These are phyloP conservation scores for Pseudocercospora vitis DNA, from an alignment of 2,329 filamentous ascomycete species.

Conservation along the genomic window DNA sequence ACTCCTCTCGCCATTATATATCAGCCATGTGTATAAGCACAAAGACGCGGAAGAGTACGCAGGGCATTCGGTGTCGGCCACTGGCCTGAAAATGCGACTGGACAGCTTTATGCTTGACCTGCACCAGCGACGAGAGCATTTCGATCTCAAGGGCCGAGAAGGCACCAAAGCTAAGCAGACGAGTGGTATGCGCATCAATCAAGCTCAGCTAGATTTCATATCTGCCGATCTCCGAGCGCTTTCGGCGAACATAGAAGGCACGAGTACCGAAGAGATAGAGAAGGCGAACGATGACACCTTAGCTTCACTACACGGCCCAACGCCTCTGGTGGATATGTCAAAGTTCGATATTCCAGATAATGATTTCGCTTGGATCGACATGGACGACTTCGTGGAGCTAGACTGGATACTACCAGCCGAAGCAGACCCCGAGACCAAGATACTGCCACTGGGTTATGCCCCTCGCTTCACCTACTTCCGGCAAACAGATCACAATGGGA, in stretches of 20 bases:
- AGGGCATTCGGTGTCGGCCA: constrained; percentile 79
- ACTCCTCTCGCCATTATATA: constrained; percentile 84
- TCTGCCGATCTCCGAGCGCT: constrained; percentile 90
- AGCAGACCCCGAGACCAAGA: constrained; percentile 88
- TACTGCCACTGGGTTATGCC: constrained; percentile 85
- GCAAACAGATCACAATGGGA: constrained; percentile 86
- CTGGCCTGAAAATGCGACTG: constrained; percentile 91
- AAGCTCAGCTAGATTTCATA: constrained; percentile 87
- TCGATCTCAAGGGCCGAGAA: constrained; percentile 69
- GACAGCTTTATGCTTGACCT: constrained; percentile 98
- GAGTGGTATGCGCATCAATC: constrained; percentile 92
- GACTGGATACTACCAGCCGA: constrained; percentile 94
- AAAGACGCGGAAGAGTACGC: constrained; percentile 88
- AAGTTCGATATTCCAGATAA: constrained; percentile 94
- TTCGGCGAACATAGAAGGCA: constrained; percentile 83
- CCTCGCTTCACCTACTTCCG: constrained; percentile 97
- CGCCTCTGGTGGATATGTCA: constrained; percentile 64
- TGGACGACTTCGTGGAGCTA: constrained; percentile 98
- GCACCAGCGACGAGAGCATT: constrained; percentile 90
- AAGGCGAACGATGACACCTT: constrained; percentile 63
- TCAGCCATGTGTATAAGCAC: constrained; percentile 98
- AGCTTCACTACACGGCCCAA: constrained; percentile 55
- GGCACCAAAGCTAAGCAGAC: constrained; percentile 74
- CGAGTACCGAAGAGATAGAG: constrained; percentile 73
- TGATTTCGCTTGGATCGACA: constrained; percentile 95